Percentiles rank a stretch among this genome's conserved stretches.
These are phyloP conservation scores for Rubus idaeus DNA, from an alignment of 306 rosid species.

Conservation along the genomic window DNA sequence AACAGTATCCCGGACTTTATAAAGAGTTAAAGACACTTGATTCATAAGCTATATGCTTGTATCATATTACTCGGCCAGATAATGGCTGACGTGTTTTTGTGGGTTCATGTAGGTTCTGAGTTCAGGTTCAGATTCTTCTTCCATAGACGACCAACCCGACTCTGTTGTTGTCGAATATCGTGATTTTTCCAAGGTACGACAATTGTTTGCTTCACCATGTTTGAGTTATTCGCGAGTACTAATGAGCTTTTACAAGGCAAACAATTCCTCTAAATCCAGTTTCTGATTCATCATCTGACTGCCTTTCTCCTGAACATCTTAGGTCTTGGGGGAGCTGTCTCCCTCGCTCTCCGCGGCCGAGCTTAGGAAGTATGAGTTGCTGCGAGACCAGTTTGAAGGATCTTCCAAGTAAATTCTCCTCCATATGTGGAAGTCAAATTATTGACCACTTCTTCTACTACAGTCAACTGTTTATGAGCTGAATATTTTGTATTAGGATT, in stretches of 20 bases:
- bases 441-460: background rate
- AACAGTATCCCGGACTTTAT: background rate
- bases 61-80: background rate
- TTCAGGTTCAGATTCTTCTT: conserved; percentile 53
- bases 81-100: conserved; percentile 4
- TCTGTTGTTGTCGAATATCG: conserved; percentile 57
- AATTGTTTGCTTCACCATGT: conserved; percentile 6
- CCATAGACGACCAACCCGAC: conserved; percentile 51
- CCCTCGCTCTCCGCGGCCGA: conserved; percentile 81
- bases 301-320: conserved; percentile 29
- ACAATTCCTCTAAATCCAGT: background rate
- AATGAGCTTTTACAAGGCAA: background rate
- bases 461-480: background rate
- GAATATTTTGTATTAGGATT: background rate
- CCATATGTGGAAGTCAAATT: background rate
- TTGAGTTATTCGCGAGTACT: background rate
- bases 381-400: conserved; percentile 93
- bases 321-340: conserved; percentile 70
- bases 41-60: background rate
- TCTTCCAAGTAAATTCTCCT: conserved; percentile 46
- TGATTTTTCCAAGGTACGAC: conserved; percentile 79
- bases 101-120: conserved; percentile 55
- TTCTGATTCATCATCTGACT: conserved; percentile 7
- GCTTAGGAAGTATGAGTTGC: conserved; percentile 75
- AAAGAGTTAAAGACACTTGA: too few species aligned